Percentiles rank a stretch among this genome's conserved stretches.
Evolutionary conservation across 352 stramenopile genomes (phyloP).

Genomic region (Globisporangium spiculum): DNA sequence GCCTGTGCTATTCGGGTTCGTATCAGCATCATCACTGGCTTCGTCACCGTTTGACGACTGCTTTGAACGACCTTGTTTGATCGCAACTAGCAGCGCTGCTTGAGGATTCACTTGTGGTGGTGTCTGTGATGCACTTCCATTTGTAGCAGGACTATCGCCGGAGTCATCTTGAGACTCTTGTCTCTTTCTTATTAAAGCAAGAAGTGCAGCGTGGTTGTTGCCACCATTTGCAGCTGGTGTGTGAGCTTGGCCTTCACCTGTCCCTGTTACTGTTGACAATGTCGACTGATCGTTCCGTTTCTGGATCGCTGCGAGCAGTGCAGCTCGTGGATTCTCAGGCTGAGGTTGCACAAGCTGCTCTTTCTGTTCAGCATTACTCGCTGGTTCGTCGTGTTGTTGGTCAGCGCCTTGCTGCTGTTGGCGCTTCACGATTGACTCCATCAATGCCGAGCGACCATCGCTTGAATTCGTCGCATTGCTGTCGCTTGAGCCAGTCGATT

Average conservation of each 20-base stretch:
- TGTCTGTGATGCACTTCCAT: not conserved
- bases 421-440: slow-evolving; percentile 7
- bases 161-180: not conserved
- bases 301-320: slow-evolving; percentile 20
- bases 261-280: not conserved
- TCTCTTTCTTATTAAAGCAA: slow-evolving; percentile 8
- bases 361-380: not conserved
- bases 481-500: not conserved
- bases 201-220: not conserved
- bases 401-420: not conserved
- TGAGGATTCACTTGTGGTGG: slow-evolving; percentile 10
- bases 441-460: slow-evolving; percentile 14
- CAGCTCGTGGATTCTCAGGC: slow-evolving; percentile 12
- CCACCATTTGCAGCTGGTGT: not conserved
- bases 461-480: not conserved
- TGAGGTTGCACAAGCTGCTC: not conserved
- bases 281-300: slow-evolving; percentile 4
- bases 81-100: slow-evolving; percentile 32
- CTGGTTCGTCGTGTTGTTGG: too few species aligned
- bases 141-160: not conserved
- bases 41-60: not conserved
- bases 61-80: slow-evolving; percentile 16
- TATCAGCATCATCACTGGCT: not conserved
- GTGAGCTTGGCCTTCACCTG: not conserved
- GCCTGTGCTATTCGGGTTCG: not conserved